A percentile compares a stretch with the other conserved stretches of the same genome.
Evolutionary conservation across 2,329 filamentous ascomycete species (phyloP).

Genomic region (Alternaria ethzedia): DNA sequence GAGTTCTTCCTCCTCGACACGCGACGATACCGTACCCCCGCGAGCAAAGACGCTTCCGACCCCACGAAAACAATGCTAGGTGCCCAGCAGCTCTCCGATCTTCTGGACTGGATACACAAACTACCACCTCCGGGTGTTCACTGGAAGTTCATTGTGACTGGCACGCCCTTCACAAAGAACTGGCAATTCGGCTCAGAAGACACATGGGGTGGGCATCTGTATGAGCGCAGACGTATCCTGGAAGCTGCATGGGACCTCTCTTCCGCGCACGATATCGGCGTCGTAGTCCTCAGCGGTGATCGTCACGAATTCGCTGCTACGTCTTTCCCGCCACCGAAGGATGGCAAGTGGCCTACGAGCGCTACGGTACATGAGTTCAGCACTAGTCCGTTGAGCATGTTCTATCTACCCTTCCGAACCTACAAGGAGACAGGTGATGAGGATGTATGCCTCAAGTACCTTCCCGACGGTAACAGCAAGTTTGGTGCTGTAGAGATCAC

Average conservation of each 20-base stretch:
- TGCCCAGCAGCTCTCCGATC: slow-evolving; percentile 74
- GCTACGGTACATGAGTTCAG: slow-evolving; percentile 83
- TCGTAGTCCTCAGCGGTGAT: slow-evolving; percentile 87
- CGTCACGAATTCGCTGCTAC: slow-evolving; percentile 97
- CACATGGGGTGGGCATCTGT: slow-evolving; percentile 92
- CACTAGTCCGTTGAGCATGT: slow-evolving; percentile 89
- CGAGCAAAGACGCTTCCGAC: slow-evolving; percentile 66
- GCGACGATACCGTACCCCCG: slow-evolving; percentile 78
- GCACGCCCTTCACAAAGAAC: slow-evolving; percentile 96
- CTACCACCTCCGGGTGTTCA: slow-evolving; percentile 78
- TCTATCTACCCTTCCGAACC: slow-evolving; percentile 83
- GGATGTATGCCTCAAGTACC: slow-evolving; percentile 85
- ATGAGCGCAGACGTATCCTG: slow-evolving; percentile 78
- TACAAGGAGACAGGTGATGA: slow-evolving; percentile 82
- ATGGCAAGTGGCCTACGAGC: slow-evolving; percentile 59
- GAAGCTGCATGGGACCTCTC: slow-evolving; percentile 92
- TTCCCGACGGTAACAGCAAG: slow-evolving; percentile 86
- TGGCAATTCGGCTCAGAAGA: slow-evolving; percentile 89
- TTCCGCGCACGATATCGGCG: slow-evolving; percentile 71
- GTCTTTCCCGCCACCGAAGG: slow-evolving; percentile 69
- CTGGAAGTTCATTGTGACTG: slow-evolving; percentile 93
- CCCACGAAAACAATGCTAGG: slow-evolving; percentile 87
- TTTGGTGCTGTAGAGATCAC: slow-evolving; percentile 84
- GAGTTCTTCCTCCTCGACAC: slow-evolving; percentile 96
- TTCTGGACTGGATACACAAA: slow-evolving; percentile 76